phyloP scores from a whole-genome alignment of 2,329 filamentous ascomycete genomes.

The Sarocladium kiliense region DNA sequence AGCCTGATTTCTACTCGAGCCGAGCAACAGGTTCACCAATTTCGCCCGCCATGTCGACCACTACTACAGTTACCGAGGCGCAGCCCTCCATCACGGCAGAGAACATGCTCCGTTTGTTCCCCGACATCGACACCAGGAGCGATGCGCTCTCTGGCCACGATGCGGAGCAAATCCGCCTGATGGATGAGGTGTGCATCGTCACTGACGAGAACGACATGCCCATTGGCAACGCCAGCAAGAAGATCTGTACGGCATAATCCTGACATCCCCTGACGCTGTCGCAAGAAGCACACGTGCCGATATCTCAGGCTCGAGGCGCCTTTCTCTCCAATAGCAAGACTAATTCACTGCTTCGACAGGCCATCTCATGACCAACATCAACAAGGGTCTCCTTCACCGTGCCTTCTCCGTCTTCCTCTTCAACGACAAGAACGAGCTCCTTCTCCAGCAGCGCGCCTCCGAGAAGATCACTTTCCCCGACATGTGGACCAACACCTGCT shows the following conservation, averaged over 20 bases:
- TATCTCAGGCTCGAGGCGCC: background rate
- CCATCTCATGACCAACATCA: constrained; percentile 98
- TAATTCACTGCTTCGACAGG: constrained; percentile 43
- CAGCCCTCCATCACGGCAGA: constrained; percentile 72
- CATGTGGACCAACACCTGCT: constrained; percentile 99
- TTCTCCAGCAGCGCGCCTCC: constrained; percentile 88
- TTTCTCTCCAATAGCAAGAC: background rate
- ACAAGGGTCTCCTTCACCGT: constrained; percentile 90
- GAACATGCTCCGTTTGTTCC: constrained; percentile 82
- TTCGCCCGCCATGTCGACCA: constrained; percentile 24
- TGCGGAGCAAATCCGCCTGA: constrained; percentile 93
- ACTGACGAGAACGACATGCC: constrained; percentile 86
- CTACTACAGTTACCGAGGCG: constrained; percentile 39
- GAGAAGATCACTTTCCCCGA: constrained; percentile 99
- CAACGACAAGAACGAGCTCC: constrained; percentile 84
- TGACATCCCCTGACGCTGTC: background rate
- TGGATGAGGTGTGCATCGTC: constrained; percentile 99
- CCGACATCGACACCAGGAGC: constrained; percentile 69
- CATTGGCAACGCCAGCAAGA: constrained; percentile 96
- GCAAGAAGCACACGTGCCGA: background rate
- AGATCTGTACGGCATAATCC: constrained; percentile 69
- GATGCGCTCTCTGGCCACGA: constrained; percentile 85
- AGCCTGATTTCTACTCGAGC: background rate
- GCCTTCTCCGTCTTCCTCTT: constrained; percentile 98
- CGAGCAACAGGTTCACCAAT: background rate